Base-by-base conservation (phyloP, 148 eudicot species). In the Agrostemma githago region DNA sequence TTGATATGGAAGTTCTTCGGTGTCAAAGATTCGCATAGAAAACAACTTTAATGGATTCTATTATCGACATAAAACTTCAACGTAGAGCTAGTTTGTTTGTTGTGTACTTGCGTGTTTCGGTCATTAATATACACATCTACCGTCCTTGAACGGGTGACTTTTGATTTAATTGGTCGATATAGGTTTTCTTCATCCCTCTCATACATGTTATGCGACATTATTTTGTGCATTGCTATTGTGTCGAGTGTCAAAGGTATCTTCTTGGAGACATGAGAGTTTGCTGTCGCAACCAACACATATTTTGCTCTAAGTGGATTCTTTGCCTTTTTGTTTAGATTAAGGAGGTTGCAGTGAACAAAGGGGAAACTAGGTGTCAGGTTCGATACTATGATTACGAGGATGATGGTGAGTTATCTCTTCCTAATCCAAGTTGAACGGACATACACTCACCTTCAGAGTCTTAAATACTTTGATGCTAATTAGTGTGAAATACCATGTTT, bases 361-460 rank as follows among this genome's bases (percentile, higher is more conserved):
- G 80, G 0, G 57, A 37, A 17, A 60, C 75, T 61, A 6, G 43
- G 14, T 62, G 68, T 76, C 66, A 68, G 3, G 64, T 84, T 72
- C 77, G 79, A 71, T 88, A 77, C 70, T 57, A 46, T 72, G 86
- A 86, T 75, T 86, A 67, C 54, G 76, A 82, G 1, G 88, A 70
- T 7, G 71, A 67, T 19, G 51, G 88, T 83, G 73, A 83, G 86
- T 79, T 61, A 66, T 79, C 15, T 57, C 41, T 46, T n/a, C 57
- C 43, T n/a, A 34, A 17, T 16, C 48, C 10, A 39, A 21, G 44
- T 61, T 17, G 16, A 56, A 42, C 66, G 43, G 16, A 42, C 37
- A 14, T 54, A 19, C 65, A 46, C 21, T 20, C 37, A 64, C 41
- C 62, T 72, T 21, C 17, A 34, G 43, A 42, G 37, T 68, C 1